Evolutionary conservation across 768 basidiomycete species (phyloP), one percentile per base, ranked within the genome.

Genomic region (Termitomyces sp.): DNA sequence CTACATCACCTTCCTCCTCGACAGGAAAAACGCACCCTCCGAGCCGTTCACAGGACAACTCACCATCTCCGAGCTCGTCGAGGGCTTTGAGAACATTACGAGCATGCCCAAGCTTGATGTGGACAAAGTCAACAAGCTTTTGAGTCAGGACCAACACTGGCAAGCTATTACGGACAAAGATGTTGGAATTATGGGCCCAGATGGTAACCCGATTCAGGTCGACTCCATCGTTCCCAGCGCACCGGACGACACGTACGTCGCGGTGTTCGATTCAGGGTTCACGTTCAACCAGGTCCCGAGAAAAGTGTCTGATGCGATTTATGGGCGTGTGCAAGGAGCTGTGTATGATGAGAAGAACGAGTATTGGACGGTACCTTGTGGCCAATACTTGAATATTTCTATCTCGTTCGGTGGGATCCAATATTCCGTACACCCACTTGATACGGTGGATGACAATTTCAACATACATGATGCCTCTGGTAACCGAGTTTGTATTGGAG

Each of bases 401-500:
- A 77, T 92, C 72, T 83, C 79, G 57, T 86, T 92, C 64, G 86
- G 86, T 47, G 90, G 90, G 14, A 40, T 70, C 41, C 72, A 76
- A n/a, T 85, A 82, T 63, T 88, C 88, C 0, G 72, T 92, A 0
- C 88, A 91, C 65, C 90, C 91, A 17, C 72, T 92, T 25, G 90
- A 92, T 59, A 72, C 77, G 54, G 75, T 85, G 54, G 77, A 82
- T 71, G 72, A 81, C 65, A 88, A 88, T 63, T 83, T 85, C 54
- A 63, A 64, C 39, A 72, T 76, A 54, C 70, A 70, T 9, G 75
- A 81, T 64, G 63, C 67, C 28, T 68, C 71, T 14, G 88, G 88
- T 41, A 77, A 73, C 59, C 68, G 77, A 53, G 78, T 80, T 1
- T 91, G 89, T 67, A 75, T 85, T 54, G 89, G 89, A 16, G 74